A percentile compares a stretch with the other conserved stretches of the same genome.
These are phyloP conservation scores for Haberlea rhodopensis DNA, from an alignment of 257 asterid species.

Conservation along the genomic window DNA sequence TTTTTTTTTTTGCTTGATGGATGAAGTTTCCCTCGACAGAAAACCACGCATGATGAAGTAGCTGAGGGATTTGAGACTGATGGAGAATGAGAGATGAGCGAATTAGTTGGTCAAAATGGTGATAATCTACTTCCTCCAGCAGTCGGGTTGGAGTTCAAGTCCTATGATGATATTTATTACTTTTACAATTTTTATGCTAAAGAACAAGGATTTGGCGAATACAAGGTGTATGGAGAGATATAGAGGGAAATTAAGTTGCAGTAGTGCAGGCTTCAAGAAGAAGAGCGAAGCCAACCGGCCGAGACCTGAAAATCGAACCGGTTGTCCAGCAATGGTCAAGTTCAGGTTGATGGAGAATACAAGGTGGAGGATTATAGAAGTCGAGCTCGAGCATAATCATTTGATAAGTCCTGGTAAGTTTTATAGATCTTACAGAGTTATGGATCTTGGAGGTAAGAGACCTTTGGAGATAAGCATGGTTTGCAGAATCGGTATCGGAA, in stretches of 20 bases:
- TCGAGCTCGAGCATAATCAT: conserved; percentile 66
- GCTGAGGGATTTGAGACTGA: conserved; percentile 42
- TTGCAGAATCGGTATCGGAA: no score
- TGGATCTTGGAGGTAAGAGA: conserved; percentile 47
- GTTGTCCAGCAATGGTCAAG: conserved; percentile 68
- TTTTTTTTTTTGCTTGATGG: no score
- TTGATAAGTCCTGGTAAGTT: conserved; percentile 43
- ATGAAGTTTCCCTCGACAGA: conserved; percentile 42
- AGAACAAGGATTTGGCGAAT: conserved; percentile 64
- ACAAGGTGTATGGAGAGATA: conserved; percentile 63
- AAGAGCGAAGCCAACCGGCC: conserved; percentile 56
- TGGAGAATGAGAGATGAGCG: conserved; percentile 57
- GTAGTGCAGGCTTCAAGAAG: conserved; percentile 73
- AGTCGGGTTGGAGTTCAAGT: conserved; percentile 63
- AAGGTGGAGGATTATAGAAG: conserved; percentile 60
- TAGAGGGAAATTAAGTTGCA: conserved; percentile 64
- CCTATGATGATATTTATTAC: conserved; percentile 62
- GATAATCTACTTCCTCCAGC: conserved; percentile 60
- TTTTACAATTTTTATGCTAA: conserved; percentile 62
- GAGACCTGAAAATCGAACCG: conserved; percentile 67
- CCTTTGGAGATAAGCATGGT: conserved; percentile 46
- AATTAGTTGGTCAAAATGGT: conserved; percentile 43
- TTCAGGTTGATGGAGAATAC: conserved; percentile 54
- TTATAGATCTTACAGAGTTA: conserved; percentile 45
- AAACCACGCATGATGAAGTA: conserved; percentile 50